These are phyloP conservation scores for Mucor velutinosus DNA, from an alignment of 371 early-diverging fungal genomes.

Conservation along the genomic window DNA sequence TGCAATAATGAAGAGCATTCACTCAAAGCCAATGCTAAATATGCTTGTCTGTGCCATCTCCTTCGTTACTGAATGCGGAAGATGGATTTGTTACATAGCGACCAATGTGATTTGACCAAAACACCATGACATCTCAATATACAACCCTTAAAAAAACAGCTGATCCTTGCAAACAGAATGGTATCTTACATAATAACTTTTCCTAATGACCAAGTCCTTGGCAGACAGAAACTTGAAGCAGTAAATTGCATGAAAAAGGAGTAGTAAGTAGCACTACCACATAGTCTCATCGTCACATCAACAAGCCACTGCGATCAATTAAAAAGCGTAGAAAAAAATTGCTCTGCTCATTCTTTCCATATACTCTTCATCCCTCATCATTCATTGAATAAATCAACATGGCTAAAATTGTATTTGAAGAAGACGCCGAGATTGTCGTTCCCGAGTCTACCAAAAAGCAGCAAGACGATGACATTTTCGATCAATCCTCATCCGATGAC, in stretches of 20 bases:
- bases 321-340: neutral
- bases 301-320: neutral
- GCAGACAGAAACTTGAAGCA: neutral
- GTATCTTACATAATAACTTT: neutral
- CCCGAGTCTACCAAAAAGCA: constrained; percentile 24
- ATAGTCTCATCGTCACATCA: neutral
- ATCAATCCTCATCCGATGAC: constrained; percentile 37
- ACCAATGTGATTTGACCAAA: no score
- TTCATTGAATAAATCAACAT: constrained; percentile 9
- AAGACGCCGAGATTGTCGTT: constrained; percentile 36
- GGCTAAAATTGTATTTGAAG: constrained; percentile 45
- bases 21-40: no score
- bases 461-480: constrained; percentile 17
- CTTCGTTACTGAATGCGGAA: no score
- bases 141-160: neutral
- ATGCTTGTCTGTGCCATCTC: no score
- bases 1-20: no score
- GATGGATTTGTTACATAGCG: no score
- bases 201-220: neutral
- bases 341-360: neutral
- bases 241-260: neutral
- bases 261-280: neutral
- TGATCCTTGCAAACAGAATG: neutral
- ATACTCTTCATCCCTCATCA: neutral
- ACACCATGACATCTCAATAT: no score